Evolutionary conservation across 2,329 filamentous ascomycete genomes (phyloP), one percentile per base, ranked within the genome.

Genomic region (Hypoxylon sp.): DNA sequence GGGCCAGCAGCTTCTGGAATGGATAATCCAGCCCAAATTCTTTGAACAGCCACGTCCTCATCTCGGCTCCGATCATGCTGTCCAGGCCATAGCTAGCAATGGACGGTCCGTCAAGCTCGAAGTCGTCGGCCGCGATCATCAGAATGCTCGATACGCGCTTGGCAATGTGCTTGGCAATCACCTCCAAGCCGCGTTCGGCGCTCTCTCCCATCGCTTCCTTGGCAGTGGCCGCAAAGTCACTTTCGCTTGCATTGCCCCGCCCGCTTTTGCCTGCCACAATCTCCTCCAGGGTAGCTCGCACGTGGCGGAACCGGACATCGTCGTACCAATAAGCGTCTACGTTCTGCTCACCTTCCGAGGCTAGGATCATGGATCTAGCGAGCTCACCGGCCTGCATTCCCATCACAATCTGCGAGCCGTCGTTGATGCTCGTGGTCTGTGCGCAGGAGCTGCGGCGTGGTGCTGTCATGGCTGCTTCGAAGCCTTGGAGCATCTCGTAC

Each of bases 1-100:
- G 61, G 1, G 60, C 71, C 15, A 77, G 65, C n/a, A 77, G 67
- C 50, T 75, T 66, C 65, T 75, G 73, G 50, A 77, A 76, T 1
- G 74, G 73, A 26, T 76, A 66, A 55, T 79, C 75, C 1, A 77
- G 63, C 13, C 70, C 64, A 29, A 68, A 73, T 58, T 74, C 72
- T 37, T 68, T 71, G 66, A 74, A 75, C 15, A 75, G 60, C 71
- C 74, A 74, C 24, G 68, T 74, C 18, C 73, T 64, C 35, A 76
- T 48, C 65, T 76, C 74, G 1, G 72, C 69, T 1, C 71, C 73
- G 15, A 75, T 68, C 74, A 76, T 75, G 59, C 69, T 72, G 58
- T 77, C 74, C 1, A 76, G 47, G 1, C 74, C 74, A 46, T 75
- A 73, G 15, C 49, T 59, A 2, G 67, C 71, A n/a, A 76, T 63